Conservation (phyloP, 345 rosid species). For the Camelina hispida region DNA sequence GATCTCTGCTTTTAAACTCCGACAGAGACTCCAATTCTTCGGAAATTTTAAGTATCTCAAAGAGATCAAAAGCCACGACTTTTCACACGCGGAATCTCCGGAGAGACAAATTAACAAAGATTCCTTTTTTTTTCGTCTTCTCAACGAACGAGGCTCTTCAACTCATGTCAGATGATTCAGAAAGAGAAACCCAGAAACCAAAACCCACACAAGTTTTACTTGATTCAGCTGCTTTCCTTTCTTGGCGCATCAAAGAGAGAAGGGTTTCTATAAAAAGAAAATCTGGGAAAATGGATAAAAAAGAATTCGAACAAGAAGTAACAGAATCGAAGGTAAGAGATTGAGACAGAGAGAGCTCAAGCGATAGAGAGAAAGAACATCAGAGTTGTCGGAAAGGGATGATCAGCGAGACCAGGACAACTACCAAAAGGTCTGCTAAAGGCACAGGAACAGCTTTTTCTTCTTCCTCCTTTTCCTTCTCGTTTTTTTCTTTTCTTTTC, state of each 20-base stretch:
- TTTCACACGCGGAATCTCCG: slow-evolving; percentile 41
- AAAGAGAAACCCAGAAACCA: slow-evolving; percentile 19
- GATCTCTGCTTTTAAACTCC: slow-evolving; percentile 38
- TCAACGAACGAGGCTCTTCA: slow-evolving; percentile 20
- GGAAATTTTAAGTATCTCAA: slow-evolving; percentile 18
- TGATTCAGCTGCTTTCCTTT: slow-evolving; percentile 28
- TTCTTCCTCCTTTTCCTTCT: slow-evolving; percentile 28
- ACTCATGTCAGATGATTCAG: background rate
- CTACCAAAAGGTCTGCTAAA: slow-evolving; percentile 51
- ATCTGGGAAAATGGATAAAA: slow-evolving; percentile 20
- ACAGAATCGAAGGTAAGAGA: slow-evolving; percentile 23
- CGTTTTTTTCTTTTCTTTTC: background rate
- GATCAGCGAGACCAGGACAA: slow-evolving; percentile 69
- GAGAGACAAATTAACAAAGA: slow-evolving; percentile 35
- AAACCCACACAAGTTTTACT: slow-evolving; percentile 16
- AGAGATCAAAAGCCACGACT: slow-evolving; percentile 33
- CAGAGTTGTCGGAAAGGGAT: slow-evolving; percentile 71
- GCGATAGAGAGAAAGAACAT: slow-evolving; percentile 40
- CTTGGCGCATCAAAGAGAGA: slow-evolving; percentile 19
- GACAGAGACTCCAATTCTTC: slow-evolving; percentile 33
- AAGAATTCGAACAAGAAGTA: slow-evolving; percentile 26
- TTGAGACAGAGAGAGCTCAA: slow-evolving; percentile 32
- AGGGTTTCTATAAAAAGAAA: slow-evolving; percentile 18
- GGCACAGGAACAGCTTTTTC: slow-evolving; percentile 54
- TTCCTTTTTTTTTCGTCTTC: slow-evolving; percentile 41